These are phyloP conservation scores for Scenedesmus sp. DNA, from an alignment of 163 green algal species.

Conservation along the genomic window DNA sequence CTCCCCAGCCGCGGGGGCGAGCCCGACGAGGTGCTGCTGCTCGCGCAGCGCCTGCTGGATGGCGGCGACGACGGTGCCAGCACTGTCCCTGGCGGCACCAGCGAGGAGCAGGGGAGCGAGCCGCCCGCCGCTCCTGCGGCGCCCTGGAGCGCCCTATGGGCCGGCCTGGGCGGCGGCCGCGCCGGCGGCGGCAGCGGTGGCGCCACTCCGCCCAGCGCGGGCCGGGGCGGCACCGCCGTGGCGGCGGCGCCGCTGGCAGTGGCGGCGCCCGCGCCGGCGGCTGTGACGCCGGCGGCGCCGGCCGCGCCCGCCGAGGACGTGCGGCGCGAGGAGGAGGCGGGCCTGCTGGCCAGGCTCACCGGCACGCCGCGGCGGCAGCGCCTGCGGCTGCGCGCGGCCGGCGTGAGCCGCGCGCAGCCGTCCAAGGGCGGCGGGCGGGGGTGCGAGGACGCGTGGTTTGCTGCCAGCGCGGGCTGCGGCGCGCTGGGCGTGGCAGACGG, in stretches of 20 bases:
- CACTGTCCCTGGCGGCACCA: no score
- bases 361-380: constrained; percentile 5
- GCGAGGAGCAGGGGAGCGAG: no score
- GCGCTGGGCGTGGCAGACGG: constrained; percentile 93
- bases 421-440: constrained; percentile 67
- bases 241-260: no score
- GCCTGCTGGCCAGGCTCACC: background rate
- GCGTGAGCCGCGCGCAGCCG: constrained; percentile 36
- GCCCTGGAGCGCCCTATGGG: no score
- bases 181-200: no score
- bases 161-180: no score
- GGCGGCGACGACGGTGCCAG: no score
- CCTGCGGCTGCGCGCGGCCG: constrained; percentile 39
- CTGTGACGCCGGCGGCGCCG: background rate
- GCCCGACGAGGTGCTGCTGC: background rate
- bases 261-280: no score
- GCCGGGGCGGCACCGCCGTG: no score
- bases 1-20: background rate
- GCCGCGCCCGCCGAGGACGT: background rate
- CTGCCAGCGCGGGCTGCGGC: constrained; percentile 55
- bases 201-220: no score
- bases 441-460: constrained; percentile 94
- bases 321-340: background rate
- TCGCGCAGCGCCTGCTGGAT: no score
- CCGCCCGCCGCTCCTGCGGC: no score